These are phyloP conservation scores for Kalaharituber pfeilii DNA, from an alignment of 2,329 filamentous ascomycete genomes.

Conservation along the genomic window DNA sequence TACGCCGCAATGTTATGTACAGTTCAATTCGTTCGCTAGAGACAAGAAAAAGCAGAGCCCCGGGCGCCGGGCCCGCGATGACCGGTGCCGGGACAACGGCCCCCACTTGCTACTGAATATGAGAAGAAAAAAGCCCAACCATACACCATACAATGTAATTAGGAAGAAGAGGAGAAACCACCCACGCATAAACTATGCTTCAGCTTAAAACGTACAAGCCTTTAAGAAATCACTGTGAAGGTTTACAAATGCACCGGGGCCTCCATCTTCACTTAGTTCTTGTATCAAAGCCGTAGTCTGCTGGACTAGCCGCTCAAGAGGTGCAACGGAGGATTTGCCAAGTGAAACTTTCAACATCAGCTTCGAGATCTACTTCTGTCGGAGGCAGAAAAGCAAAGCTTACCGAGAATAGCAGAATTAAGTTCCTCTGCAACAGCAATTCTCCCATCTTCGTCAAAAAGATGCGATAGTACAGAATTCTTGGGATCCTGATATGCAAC, in stretches of 20 bases:
- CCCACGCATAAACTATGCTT: neutral
- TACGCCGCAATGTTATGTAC: no score
- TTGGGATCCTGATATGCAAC: slow-evolving; percentile 73
- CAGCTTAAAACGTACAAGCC: neutral
- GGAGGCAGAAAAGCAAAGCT: slow-evolving; percentile 10
- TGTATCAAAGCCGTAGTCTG: slow-evolving; percentile 78
- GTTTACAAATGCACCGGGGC: slow-evolving; percentile 68
- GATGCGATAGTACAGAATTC: slow-evolving; percentile 55
- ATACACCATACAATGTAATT: neutral
- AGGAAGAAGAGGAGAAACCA: neutral
- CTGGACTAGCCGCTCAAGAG: slow-evolving; percentile 67
- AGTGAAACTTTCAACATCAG: slow-evolving; percentile 47
- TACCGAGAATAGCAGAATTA: slow-evolving; percentile 81
- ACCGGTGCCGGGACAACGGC: no score
- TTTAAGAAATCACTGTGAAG: slow-evolving; percentile 34
- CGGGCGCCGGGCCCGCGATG: no score
- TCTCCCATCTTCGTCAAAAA: slow-evolving; percentile 59
- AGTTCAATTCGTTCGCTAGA: no score
- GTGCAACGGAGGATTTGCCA: slow-evolving; percentile 73
- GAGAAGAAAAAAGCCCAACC: neutral
- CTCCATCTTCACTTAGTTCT: slow-evolving; percentile 60
- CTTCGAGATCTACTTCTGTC: neutral
- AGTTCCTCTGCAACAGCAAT: slow-evolving; percentile 76
- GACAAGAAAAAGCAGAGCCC: no score
- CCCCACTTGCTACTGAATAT: no score